Conservation (phyloP, 495 filamentous ascomycete genomes). For the Hyaloscypha finlandica region DNA sequence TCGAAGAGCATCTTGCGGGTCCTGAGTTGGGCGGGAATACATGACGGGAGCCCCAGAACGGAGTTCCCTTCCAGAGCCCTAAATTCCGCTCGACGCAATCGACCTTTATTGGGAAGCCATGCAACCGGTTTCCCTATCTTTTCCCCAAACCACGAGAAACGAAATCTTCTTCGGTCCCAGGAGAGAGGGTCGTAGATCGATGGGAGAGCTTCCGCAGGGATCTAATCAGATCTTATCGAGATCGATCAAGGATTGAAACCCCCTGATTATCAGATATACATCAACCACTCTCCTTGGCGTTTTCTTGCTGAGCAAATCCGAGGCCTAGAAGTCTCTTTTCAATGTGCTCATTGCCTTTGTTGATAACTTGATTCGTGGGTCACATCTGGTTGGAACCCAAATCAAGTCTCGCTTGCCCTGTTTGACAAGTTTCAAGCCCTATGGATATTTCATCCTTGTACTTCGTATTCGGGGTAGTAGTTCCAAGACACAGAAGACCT, state of each 20-base stretch:
- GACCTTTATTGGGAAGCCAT: neutral
- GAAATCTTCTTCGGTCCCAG: neutral
- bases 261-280: constrained; percentile 17
- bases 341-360: neutral
- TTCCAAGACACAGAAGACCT: no score
- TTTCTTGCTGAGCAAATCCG: neutral
- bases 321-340: neutral
- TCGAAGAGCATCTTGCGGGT: neutral
- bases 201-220: constrained; percentile 1
- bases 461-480: no score
- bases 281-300: neutral
- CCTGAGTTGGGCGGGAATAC: no score
- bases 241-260: constrained; percentile 8
- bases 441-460: neutral
- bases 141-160: neutral
- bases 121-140: neutral
- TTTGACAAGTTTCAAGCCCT: neutral
- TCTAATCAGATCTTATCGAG: constrained; percentile 16
- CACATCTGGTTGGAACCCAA: neutral
- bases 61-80: no score
- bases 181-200: constrained; percentile 2
- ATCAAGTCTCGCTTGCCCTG: neutral
- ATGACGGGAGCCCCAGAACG: no score
- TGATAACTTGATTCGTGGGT: neutral
- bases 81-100: no score